Evolutionary conservation across 2,329 filamentous ascomycete species (phyloP).

Genomic region (Ilyonectria mors-panacis): DNA sequence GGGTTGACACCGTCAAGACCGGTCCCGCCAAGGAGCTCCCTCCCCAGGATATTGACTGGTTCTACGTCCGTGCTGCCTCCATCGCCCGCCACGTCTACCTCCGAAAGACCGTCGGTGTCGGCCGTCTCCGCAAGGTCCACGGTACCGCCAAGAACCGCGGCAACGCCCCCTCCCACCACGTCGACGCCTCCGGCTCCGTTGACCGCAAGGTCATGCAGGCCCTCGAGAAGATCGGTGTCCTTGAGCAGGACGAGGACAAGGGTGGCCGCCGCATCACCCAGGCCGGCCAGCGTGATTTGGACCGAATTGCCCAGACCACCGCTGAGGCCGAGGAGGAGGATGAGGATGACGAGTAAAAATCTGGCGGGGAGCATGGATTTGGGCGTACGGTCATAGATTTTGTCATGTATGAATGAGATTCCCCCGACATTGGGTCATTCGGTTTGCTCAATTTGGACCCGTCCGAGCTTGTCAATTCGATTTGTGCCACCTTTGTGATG

Average conservation of each 20-base stretch:
- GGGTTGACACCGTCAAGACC: slow-evolving; percentile 99
- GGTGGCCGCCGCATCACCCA: slow-evolving; percentile 98
- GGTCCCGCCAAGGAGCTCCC: slow-evolving; percentile 96
- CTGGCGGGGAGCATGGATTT: slow-evolving; percentile 49
- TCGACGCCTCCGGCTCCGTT: slow-evolving; percentile 93
- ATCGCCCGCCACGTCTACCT: slow-evolving; percentile 99
- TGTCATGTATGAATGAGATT: slow-evolving; percentile 60
- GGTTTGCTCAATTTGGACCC: slow-evolving; percentile 54
- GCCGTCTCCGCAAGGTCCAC: slow-evolving; percentile 96
- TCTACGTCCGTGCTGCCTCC: slow-evolving; percentile 89
- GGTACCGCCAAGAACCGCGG: slow-evolving; percentile 98
- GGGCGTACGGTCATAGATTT: slow-evolving; percentile 60
- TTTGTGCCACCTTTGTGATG: slow-evolving; percentile 31
- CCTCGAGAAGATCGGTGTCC: slow-evolving; percentile 98
- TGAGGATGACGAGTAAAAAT: slow-evolving; percentile 75
- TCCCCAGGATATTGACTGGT: slow-evolving; percentile 99
- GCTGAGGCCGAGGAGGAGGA: slow-evolving; percentile 80
- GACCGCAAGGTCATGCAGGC: slow-evolving; percentile 98
- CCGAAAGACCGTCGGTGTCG: slow-evolving; percentile 99
- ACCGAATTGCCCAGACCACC: slow-evolving; percentile 90
- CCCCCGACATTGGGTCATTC: slow-evolving; percentile 56
- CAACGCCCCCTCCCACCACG: slow-evolving; percentile 91
- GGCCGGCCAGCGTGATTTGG: slow-evolving; percentile 98
- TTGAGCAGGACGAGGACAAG: slow-evolving; percentile 98
- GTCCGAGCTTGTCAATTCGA: slow-evolving; percentile 46